Evolutionary conservation across 1,139 yeast genomes (phyloP).

Genomic region (Geotrichum restrictum): DNA sequence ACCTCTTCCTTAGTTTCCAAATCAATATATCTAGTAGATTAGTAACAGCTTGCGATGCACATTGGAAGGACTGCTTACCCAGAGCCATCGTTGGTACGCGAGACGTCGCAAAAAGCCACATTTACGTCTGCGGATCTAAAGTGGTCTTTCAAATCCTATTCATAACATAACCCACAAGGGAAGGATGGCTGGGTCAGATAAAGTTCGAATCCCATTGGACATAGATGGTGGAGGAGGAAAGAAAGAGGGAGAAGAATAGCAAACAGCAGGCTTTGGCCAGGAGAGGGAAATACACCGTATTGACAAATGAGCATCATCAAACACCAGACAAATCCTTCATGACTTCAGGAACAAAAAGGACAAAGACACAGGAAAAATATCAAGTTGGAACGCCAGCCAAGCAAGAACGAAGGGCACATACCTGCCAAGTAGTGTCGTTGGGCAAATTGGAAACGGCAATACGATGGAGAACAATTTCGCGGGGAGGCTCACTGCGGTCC

Average conservation of each 20-base stretch:
- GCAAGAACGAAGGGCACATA: slow-evolving; percentile 24
- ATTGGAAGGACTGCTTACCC: slow-evolving; percentile 24
- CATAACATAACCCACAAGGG: slow-evolving; percentile 7
- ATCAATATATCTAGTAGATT: slow-evolving; percentile 28
- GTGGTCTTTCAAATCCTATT: slow-evolving; percentile 38
- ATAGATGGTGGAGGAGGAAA: neutral
- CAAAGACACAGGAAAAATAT: slow-evolving; percentile 12
- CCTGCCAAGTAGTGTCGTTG: slow-evolving; percentile 33
- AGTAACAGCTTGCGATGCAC: too few relatives aligned
- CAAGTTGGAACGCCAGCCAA: slow-evolving; percentile 21
- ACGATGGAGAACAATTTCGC: slow-evolving; percentile 25
- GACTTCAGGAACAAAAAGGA: slow-evolving; percentile 5
- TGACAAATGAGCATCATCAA: slow-evolving; percentile 27
- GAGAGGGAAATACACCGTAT: slow-evolving; percentile 17
- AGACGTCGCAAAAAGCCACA: slow-evolving; percentile 37
- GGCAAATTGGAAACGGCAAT: slow-evolving; percentile 30
- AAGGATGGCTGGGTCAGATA: slow-evolving; percentile 13
- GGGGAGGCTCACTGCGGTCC: slow-evolving; percentile 26
- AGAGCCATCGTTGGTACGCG: slow-evolving; percentile 35
- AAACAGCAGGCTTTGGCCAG: neutral
- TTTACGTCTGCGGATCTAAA: slow-evolving; percentile 37
- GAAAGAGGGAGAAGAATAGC: neutral
- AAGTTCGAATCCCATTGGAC: neutral
- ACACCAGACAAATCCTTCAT: slow-evolving; percentile 20
- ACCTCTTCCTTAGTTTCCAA: slow-evolving; percentile 30